A percentile compares a stretch with the other conserved stretches of the same genome.
phyloP scores from a whole-genome alignment of 148 eudicot species.

The Rhododendron griersonianum region DNA sequence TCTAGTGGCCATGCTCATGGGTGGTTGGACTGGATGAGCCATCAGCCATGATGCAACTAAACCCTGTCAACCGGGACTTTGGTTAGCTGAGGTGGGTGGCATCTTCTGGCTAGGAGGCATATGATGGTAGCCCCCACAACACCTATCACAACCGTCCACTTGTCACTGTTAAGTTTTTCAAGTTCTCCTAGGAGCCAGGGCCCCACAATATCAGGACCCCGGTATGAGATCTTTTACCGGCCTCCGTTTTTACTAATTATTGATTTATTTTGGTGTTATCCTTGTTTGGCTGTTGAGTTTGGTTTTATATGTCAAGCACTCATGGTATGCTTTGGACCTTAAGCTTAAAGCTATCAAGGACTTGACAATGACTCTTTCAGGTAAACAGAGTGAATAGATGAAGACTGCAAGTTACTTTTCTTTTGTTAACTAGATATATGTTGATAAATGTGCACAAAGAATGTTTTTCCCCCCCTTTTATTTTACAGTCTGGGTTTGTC shows the following conservation, averaged over 20 bases:
- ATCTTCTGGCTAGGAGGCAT: background rate
- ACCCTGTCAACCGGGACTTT: background rate
- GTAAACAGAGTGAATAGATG: too few relatives aligned
- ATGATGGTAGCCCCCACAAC: background rate
- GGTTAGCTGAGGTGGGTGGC: slow-evolving; percentile 12
- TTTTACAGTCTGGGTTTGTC: too few relatives aligned
- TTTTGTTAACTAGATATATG: too few relatives aligned
- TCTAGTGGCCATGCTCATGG: slow-evolving; percentile 1
- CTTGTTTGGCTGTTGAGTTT: background rate
- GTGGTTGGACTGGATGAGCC: slow-evolving; percentile 6
- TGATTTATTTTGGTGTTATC: background rate
- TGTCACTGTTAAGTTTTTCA: background rate
- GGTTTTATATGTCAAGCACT: background rate
- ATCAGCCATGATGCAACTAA: background rate
- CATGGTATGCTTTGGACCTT: background rate
- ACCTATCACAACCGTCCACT: background rate
- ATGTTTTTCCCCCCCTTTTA: too few relatives aligned
- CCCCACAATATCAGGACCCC: background rate
- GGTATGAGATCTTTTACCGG: background rate
- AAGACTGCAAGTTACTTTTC: too few relatives aligned
- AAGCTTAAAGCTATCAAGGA: too few relatives aligned
- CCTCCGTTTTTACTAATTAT: background rate
- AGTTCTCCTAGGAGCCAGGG: background rate
- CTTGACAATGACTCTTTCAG: too few relatives aligned
- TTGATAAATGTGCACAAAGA: too few relatives aligned